Evolutionary conservation across 495 filamentous ascomycete species (phyloP), one percentile per base, ranked within the genome.

Genomic region (Thermothielavioides terrestris): DNA sequence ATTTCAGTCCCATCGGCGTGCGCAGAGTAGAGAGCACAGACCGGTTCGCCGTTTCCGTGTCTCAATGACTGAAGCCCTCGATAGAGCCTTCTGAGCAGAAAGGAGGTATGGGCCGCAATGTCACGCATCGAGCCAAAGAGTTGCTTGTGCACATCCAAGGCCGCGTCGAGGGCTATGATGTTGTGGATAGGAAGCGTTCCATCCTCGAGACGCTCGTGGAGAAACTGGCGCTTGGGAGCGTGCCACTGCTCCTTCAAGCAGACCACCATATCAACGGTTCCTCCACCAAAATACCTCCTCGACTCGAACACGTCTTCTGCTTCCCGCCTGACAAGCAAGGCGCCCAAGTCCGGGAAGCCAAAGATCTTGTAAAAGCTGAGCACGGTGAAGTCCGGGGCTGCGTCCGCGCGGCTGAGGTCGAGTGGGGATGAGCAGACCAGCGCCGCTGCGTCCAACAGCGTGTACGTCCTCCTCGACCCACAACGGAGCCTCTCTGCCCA

Each of bases 361-460:
- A 96, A 97, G 20, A 97, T 92, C 66, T 97, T 97, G 66, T 95
- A 94, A 57, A 97, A 89, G 70, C 88, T 94, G 20, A 96, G 61
- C 0, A 86, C 88, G 4, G 83, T 88, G 54, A 95, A 96, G 57
- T 97, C 91, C 0, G 91, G 88, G 1, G 86, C 84, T 1, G 59
- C 54, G 7, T 71, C 65, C 7, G 70, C 58, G 55, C 83, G 64
- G 43, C 80, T 75, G 20, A 97, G 62, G 61, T 94, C 81, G 20
- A 95, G 70, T 0, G 82, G 81, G 6, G 85, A 74, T 2, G 89
- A 94, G 8, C 87, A 82, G 3, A 83, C 84, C 0, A 90, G 70
- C 0, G 88, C 83, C 4, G 91, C 89, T n/a, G 88, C 91, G 68
- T 97, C 91, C n/a, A 95, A 75, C 34, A 97, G 64, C 0, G 86